Evolutionary conservation across 257 asterid species (phyloP).

Genomic region (Coffea eugenioides): DNA sequence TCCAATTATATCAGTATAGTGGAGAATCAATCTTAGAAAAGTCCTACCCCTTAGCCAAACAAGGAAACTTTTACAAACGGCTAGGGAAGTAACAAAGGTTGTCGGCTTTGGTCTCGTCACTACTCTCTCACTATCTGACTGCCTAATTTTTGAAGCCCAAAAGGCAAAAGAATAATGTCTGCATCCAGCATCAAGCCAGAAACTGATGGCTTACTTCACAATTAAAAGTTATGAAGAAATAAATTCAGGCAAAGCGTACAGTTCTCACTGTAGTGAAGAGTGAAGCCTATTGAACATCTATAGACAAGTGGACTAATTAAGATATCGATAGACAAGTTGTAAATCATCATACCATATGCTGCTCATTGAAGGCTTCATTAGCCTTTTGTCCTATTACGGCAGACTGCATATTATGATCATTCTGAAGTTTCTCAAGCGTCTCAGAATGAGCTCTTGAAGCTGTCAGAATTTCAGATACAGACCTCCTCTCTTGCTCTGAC

Average conservation of each 20-base stretch:
- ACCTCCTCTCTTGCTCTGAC: slow-evolving; percentile 54
- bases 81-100: not conserved
- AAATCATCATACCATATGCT: slow-evolving; percentile 51
- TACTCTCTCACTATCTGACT: not conserved
- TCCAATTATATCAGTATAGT: not conserved
- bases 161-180: not conserved
- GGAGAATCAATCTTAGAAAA: not conserved
- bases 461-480: slow-evolving; percentile 46
- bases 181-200: not conserved
- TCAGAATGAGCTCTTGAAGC: slow-evolving; percentile 51
- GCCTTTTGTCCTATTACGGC: slow-evolving; percentile 53
- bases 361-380: slow-evolving; percentile 50
- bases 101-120: not conserved
- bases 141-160: not conserved
- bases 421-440: slow-evolving; percentile 48
- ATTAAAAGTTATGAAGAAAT: not conserved
- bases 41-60: not conserved
- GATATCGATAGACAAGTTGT: not conserved
- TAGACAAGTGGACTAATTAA: not conserved
- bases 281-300: not conserved
- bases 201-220: not conserved
- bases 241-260: not conserved
- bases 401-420: slow-evolving; percentile 54
- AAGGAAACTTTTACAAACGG: not conserved
- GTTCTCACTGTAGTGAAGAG: not conserved